Evolutionary conservation across 2,329 filamentous ascomycete species (phyloP), one percentile per base, ranked within the genome.

Genomic region (Ceratocystis huliohia): DNA sequence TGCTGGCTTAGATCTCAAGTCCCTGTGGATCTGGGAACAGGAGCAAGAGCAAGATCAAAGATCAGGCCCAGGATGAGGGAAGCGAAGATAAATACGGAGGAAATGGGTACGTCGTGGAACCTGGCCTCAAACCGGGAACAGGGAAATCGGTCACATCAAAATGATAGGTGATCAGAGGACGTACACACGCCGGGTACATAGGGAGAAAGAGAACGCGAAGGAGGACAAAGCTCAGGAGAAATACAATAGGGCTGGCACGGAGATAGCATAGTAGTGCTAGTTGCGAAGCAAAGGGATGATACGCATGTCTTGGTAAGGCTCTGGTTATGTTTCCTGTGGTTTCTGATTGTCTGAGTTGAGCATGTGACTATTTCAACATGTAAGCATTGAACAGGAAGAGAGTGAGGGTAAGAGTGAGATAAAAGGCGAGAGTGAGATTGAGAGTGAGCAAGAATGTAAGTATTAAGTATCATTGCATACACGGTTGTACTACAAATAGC

Each of bases 81-180:
- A 15, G 13, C 37, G 37, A 41, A 41, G 37, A 15, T 15, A 41
- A 41, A 41, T 41, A 13, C 37, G 13, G n/a, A 56, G 50, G 13
- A 25, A 30, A 25, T 15, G 1, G 50, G 8, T 20, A 56, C 50
- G 50, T 28, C 15, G 50, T 56, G 50, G 25, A 56, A 56, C 50
- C 25, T 56, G 50, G 50, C 50, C 50, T 56, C 50, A 56, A 56
- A 56, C 50, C 50, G 50, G 50, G 50, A 56, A 30, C 25, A 15
- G 20, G 48, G 50, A 22, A 56, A 56, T 7, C 50, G 25, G 50
- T 2, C 25, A 56, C 50, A 56, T 56, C 50, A 56, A 20, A 56
- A 56, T 56, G 8, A 22, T 22, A 2, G 50, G 50, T 6, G 22
- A 25, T 53, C 7, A 25, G 17, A 53, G 48, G 48, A 25, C n/a